Evolutionary conservation across 2,329 filamentous ascomycete genomes (phyloP).

Genomic region (Xylaria sp.): DNA sequence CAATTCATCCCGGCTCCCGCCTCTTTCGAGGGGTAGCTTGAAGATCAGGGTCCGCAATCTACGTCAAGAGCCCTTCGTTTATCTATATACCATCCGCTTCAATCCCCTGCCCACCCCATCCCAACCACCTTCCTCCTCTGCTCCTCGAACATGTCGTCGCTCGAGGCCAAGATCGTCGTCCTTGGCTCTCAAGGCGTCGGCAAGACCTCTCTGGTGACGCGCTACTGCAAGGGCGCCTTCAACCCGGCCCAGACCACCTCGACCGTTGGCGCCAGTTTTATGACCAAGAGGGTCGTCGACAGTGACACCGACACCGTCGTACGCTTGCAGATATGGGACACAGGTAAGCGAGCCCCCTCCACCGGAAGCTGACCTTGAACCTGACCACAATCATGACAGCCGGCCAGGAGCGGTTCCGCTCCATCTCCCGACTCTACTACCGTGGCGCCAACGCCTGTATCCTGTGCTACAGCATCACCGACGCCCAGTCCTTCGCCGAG

Average conservation of each 20-base stretch:
- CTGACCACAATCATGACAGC: conserved; percentile 46
- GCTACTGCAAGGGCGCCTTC: conserved; percentile 74
- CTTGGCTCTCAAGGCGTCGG: conserved; percentile 79
- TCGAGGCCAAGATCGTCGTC: conserved; percentile 82
- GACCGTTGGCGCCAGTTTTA: conserved; percentile 79
- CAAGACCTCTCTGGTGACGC: conserved; percentile 77
- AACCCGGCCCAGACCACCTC: conserved; percentile 65
- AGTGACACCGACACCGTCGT: conserved; percentile 83
- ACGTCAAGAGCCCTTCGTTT: conserved; percentile 6
- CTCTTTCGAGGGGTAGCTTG: conserved; percentile 23
- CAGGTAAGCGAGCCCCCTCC: conserved; percentile 51
- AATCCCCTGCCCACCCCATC: background rate
- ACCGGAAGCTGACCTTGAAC: background rate
- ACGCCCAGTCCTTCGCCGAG: conserved; percentile 81
- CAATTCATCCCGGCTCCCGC: conserved; percentile 1
- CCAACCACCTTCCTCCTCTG: background rate
- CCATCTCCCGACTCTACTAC: conserved; percentile 94
- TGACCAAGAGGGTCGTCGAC: conserved; percentile 80
- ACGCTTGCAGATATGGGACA: conserved; percentile 96
- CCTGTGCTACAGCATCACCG: conserved; percentile 92
- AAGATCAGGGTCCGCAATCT: conserved; percentile 22
- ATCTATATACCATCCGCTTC: conserved; percentile 1
- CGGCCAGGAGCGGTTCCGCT: conserved; percentile 92
- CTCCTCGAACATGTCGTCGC: conserved; percentile 55
- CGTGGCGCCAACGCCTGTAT: conserved; percentile 92